phyloP scores from a whole-genome alignment of 140 eudicot species.

The Senecio squalidus region DNA sequence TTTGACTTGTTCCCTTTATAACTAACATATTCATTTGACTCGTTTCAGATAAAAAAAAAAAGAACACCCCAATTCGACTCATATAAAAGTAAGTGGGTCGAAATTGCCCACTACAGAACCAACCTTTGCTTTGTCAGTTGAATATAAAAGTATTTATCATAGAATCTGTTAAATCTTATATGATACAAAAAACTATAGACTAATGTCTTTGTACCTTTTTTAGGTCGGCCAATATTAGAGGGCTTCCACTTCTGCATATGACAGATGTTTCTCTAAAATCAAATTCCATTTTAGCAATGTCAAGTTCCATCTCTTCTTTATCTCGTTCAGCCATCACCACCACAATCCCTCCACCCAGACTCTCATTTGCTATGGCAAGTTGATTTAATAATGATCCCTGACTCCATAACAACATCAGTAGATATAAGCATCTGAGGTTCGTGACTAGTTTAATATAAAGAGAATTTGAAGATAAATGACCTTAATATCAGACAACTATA shows the following conservation, averaged over 20 bases:
- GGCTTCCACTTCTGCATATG: constrained; percentile 94
- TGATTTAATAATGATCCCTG: constrained; percentile 85
- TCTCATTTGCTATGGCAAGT: constrained; percentile 83
- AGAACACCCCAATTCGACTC: not conserved
- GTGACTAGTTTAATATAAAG: not conserved
- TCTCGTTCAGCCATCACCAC: constrained; percentile 90
- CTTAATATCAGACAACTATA: not conserved
- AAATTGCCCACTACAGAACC: no score
- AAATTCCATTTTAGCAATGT: constrained; percentile 85
- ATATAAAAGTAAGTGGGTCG: not conserved
- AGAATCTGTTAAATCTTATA: not conserved
- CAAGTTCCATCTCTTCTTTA: constrained; percentile 93
- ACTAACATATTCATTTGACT: no score
- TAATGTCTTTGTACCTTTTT: constrained; percentile 47
- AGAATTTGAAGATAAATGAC: not conserved
- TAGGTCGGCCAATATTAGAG: constrained; percentile 72
- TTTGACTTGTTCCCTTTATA: no score
- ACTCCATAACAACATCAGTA: constrained; percentile 14
- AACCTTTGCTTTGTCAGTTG: no score
- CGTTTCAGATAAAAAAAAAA: not conserved
- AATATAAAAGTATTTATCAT: no score
- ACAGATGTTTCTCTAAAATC: constrained; percentile 85
- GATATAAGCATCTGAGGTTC: not conserved
- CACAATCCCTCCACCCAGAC: constrained; percentile 88
- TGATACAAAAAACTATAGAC: not conserved